Evolutionary conservation across 2,329 filamentous ascomycete species (phyloP), one percentile per base, ranked within the genome.

Genomic region (Epichloe scottii): DNA sequence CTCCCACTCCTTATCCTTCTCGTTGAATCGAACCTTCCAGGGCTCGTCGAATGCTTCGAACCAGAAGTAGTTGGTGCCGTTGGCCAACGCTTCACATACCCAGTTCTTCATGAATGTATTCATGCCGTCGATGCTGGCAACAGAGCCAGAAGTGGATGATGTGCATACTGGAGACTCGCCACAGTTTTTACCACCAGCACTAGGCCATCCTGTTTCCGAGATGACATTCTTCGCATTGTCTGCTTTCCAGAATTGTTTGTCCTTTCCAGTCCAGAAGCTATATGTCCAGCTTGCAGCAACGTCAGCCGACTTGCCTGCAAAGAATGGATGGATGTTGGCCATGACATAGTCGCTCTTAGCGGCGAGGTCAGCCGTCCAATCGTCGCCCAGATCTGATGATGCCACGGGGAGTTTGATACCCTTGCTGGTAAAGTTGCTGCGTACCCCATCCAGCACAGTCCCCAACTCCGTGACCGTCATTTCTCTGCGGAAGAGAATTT

Each of bases 281-380:
- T 75, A 87, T 0, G 91, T 95, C 91, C 91, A 97, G 7, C 64
- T 69, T 0, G 89, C 84, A 0, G 89, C 88, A 1, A 77, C 65
- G 2, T 78, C 71, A 2, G 82, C 84, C 0, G 77, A 71, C 12
- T 88, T 81, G 45, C 91, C 91, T 0, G 84, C 86, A 63, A 97
- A 97, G 75, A 97, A 96, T 0, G 93, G 91, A 64, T 97, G 93
- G 50, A 97, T 87, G 63, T 97, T 97, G 58, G 88, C 85, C 90
- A 97, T 96, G 67, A 97, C 82, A 60, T 87, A 83, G 66, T 97
- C 90, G 41, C 88, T 86, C 48, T 81, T 75, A 4, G 69, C 59
- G 0, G 85, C 86, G 17, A 97, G 78, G 2, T 75, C 72, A 0
- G 75, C 62, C 3, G 81, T 84, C 91, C 91, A 97, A 60, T 91